Evolutionary conservation across 306 rosid genomes (phyloP), one percentile per base, ranked within the genome.

Genomic region (Macrotyloma uniflorum): DNA sequence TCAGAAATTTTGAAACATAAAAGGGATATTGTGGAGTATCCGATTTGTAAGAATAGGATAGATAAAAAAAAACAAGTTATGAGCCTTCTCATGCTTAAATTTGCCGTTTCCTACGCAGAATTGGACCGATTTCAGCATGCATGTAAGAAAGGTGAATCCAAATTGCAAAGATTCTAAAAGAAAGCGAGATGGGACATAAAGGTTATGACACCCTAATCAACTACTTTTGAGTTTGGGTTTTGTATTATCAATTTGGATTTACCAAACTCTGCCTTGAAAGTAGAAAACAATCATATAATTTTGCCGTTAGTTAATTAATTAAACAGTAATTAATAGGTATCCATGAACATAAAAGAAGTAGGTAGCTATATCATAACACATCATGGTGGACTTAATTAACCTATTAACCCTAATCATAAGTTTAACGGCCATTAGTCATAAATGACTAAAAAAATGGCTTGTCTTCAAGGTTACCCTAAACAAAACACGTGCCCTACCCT

Each of bases 121-220:
- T 49, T 49, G 23, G 5, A 49, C 75, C 42, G 58, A 67, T 42
- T 36, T 23, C 3, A 64, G 51, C 84, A 69, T 38, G 66, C 74
- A 78, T 23, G 30, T 58, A 50, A 23, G 63, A 55, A 59, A 78
- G 66, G 74, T 77, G 28, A 76, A 68, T 24, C 82, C 74, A 61
- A 76, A 66, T 61, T 83, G 80, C 84, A 86, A 63, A 72, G 71
- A 67, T 73, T 74, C 76, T 38, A 77, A 78, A 74, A 20, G 4
- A 74, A 79, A 79, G 32, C 19, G 19, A 32, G 91, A 90, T 72
- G 86, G 86, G 91, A 88, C 93, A 82, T 85, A 88, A 88, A 88
- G 93, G 68, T 74, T 20, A 19, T 67, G 85, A 88, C 83, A 87
- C 88, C 87, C 86, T 76, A 81, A 73, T 76, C 75, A 67, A 67